phyloP scores from a whole-genome alignment of 495 filamentous ascomycete genomes.

The Achaetomiella virescens region DNA sequence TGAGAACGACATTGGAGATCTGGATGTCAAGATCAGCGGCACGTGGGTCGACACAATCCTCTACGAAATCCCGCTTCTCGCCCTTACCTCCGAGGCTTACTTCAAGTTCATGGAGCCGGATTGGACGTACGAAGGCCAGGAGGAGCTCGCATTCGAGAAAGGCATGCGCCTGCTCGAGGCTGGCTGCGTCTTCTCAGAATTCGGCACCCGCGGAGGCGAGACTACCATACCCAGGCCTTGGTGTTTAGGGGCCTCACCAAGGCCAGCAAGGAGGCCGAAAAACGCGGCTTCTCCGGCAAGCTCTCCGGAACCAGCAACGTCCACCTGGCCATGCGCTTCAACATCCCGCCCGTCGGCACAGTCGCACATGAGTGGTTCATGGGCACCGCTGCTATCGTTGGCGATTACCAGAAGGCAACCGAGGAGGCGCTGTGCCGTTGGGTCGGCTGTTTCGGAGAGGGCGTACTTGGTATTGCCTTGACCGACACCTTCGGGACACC shows the following conservation, averaged over 20 bases:
- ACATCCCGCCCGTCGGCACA: slow-evolving; percentile 76
- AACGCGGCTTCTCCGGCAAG: slow-evolving; percentile 58
- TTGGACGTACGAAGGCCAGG: slow-evolving; percentile 79
- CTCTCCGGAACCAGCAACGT: slow-evolving; percentile 92
- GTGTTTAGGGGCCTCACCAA: slow-evolving; percentile 76
- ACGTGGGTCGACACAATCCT: slow-evolving; percentile 93
- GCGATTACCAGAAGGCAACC: slow-evolving; percentile 77
- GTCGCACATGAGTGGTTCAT: slow-evolving; percentile 99
- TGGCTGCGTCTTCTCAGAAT: slow-evolving; percentile 89
- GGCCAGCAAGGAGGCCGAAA: slow-evolving; percentile 61
- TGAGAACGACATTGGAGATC: slow-evolving; percentile 64
- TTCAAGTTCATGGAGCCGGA: slow-evolving; percentile 91
- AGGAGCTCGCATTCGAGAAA: slow-evolving; percentile 75
- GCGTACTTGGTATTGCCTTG: slow-evolving; percentile 82
- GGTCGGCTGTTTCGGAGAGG: slow-evolving; percentile 87
- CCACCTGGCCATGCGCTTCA: slow-evolving; percentile 90
- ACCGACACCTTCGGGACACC: slow-evolving; percentile 98
- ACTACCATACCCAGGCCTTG: slow-evolving; percentile 90
- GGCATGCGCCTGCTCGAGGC: slow-evolving; percentile 66
- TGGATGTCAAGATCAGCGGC: slow-evolving; percentile 68
- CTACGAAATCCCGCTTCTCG: slow-evolving; percentile 92
- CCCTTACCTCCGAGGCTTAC: slow-evolving; percentile 89
- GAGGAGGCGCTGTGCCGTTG: slow-evolving; percentile 78
- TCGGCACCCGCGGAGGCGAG: slow-evolving; percentile 81
- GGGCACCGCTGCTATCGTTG: slow-evolving; percentile 87